Base-by-base conservation (phyloP, 768 basidiomycete genomes). In the Podaxis sp. region DNA sequence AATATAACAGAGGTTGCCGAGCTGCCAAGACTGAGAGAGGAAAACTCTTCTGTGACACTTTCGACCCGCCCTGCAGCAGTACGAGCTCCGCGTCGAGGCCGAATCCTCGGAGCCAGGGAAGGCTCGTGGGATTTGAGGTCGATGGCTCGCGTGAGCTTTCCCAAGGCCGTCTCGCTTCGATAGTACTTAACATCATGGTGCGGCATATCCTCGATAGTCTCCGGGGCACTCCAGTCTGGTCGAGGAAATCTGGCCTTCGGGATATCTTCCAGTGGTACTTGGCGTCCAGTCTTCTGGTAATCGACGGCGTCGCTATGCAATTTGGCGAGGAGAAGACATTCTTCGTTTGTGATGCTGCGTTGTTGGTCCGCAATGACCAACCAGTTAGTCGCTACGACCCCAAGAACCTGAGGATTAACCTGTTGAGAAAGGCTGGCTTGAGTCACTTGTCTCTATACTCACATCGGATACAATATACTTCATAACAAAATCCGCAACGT, bases 391-490 rank as follows among this genome's bases (percentile, higher is more conserved):
- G 85, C 81, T 21, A 88, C 78, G 27, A 86, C 74, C 9, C 87
- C 87, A 11, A 90, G 71, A 25, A 82, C 77, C 82, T 84, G 21
- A 23, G 59, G 51, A 55, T 23, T 18, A 18, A 18, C 6, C 40
- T 37, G 57, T 44, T 28, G n/a, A 37, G 7, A 37, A 58, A 23
- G 5, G n/a, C 9, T 6, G 36, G 23, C 32, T n/a, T 7, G 4
- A 38, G 50, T n/a, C 57, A 4, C 21, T 27, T 0, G 40, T 56
- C 11, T 51, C 21, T 28, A n/a, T 27, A 28, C 59, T 50, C 62
- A 85, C 83, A 64, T 90, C 86, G 48, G 79, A 85, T 66, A 75
- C 82, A 59, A 89, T 85, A 62, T 83, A 89, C 56, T 89, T 84
- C 50, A 83, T 77, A 3, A 90, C 78, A 65, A 89, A 90, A 47